These are phyloP conservation scores for Chrysanthemum makinoi DNA, from an alignment of 129 eudicot species.

Conservation along the genomic window DNA sequence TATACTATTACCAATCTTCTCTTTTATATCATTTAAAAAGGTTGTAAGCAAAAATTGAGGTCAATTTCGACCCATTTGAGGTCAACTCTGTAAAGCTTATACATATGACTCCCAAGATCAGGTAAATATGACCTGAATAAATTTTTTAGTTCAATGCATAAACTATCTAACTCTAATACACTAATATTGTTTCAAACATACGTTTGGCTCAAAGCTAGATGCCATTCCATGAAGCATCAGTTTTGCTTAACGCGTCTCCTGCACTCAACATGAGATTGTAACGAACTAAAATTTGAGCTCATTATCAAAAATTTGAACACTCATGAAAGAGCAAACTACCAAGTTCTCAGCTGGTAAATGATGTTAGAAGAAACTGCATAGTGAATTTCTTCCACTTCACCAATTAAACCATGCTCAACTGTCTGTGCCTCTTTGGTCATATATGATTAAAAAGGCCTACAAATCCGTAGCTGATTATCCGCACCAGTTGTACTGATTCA, in stretches of 20 bases:
- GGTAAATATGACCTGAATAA: background rate
- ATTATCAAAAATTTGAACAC: background rate
- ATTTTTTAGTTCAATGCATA: background rate
- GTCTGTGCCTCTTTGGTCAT: background rate
- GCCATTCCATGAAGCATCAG: background rate
- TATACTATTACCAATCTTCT: background rate
- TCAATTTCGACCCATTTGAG: background rate
- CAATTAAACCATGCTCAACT: background rate
- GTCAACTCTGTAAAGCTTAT: background rate
- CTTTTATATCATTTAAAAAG: background rate
- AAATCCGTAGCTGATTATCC: background rate
- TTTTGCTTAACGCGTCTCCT: background rate
- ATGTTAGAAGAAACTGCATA: background rate
- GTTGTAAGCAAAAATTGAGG: background rate
- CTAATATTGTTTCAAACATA: background rate
- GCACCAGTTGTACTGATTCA: background rate
- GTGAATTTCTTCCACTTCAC: background rate
- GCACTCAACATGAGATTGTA: background rate
- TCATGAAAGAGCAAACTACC: background rate
- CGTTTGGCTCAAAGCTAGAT: background rate
- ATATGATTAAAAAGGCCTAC: background rate
- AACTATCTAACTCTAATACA: background rate
- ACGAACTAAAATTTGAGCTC: background rate
- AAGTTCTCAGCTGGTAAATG: background rate
- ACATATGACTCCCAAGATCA: background rate